phyloP scores from a whole-genome alignment of 306 rosid species.

The Vigna unguiculata region DNA sequence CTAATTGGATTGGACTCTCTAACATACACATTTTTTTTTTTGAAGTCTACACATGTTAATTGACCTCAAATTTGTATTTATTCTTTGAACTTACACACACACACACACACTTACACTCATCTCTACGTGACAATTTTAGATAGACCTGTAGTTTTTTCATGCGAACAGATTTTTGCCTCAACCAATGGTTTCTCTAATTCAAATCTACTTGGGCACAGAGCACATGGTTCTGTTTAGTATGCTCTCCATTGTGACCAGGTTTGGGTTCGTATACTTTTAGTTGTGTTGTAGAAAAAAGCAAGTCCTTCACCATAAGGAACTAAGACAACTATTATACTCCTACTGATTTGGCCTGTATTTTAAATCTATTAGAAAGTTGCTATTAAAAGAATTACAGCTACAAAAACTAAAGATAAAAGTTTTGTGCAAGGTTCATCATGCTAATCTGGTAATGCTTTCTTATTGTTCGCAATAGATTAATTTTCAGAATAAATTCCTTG shows the following conservation, averaged over 20 bases:
- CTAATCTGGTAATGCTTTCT: constrained; percentile 86
- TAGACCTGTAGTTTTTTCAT: constrained; percentile 79
- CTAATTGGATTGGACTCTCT: constrained; percentile 15
- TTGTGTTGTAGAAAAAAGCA: neutral
- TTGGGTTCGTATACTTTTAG: constrained; percentile 36
- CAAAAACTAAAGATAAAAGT: constrained; percentile 91
- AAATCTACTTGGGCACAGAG: constrained; percentile 88
- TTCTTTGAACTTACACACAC: neutral
- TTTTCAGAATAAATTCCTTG: constrained; percentile 47
- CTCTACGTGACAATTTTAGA: constrained; percentile 11
- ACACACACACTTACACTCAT: neutral
- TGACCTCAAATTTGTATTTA: neutral
- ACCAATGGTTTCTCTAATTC: constrained; percentile 92
- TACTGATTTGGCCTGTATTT: constrained; percentile 30
- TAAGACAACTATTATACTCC: constrained; percentile 5
- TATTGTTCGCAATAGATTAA: constrained; percentile 6
- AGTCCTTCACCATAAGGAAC: neutral
- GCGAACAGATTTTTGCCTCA: constrained; percentile 73
- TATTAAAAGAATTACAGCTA: constrained; percentile 91
- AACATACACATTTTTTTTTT: neutral
- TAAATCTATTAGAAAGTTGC: constrained; percentile 83
- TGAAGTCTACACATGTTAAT: neutral
- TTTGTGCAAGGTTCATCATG: constrained; percentile 94
- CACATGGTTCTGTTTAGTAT: constrained; percentile 92
- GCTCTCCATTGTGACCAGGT: constrained; percentile 88